Conservation (phyloP, 768 basidiomycete species). For the Lactifluus piperatus region DNA sequence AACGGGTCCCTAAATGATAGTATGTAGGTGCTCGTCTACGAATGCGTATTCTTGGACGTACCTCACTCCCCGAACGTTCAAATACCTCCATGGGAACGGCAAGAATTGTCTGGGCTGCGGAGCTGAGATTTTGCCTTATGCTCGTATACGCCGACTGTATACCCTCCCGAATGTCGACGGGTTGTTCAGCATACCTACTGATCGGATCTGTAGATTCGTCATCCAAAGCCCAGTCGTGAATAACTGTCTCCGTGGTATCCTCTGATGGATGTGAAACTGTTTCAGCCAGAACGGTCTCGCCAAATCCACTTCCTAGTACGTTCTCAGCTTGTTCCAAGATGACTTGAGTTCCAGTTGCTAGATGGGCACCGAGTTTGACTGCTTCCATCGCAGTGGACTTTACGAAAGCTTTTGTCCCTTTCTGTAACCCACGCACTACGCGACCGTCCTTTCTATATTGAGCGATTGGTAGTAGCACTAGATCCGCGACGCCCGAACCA, state of each 20-base stretch:
- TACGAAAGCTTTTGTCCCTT: slow-evolving; percentile 88
- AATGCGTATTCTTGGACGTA: slow-evolving; percentile 28
- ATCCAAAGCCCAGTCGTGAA: slow-evolving; percentile 32
- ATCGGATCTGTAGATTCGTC: slow-evolving; percentile 48
- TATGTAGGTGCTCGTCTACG: neutral
- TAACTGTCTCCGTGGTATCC: slow-evolving; percentile 23
- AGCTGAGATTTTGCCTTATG: slow-evolving; percentile 75
- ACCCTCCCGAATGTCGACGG: slow-evolving; percentile 74
- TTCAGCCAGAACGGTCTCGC: slow-evolving; percentile 56
- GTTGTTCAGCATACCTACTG: slow-evolving; percentile 91
- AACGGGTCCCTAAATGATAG: slow-evolving; percentile 63
- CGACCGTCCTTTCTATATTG: slow-evolving; percentile 98
- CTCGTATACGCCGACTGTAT: slow-evolving; percentile 88
- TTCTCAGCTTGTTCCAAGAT: slow-evolving; percentile 93
- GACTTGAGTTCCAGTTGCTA: slow-evolving; percentile 97
- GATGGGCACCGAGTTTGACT: slow-evolving; percentile 84
- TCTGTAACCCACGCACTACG: slow-evolving; percentile 85
- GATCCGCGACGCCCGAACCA: slow-evolving; percentile 92
- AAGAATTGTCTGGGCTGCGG: slow-evolving; percentile 95
- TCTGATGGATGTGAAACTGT: slow-evolving; percentile 38
- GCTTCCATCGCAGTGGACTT: slow-evolving; percentile 94
- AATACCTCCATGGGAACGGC: slow-evolving; percentile 99
- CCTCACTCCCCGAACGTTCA: slow-evolving; percentile 88
- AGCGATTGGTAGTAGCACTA: slow-evolving; percentile 90
- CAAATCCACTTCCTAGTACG: slow-evolving; percentile 76